A percentile compares a stretch with the other conserved stretches of the same genome.
These are phyloP conservation scores for Sclerotinia trifoliorum DNA, from an alignment of 2,329 filamentous ascomycete genomes.

Conservation along the genomic window DNA sequence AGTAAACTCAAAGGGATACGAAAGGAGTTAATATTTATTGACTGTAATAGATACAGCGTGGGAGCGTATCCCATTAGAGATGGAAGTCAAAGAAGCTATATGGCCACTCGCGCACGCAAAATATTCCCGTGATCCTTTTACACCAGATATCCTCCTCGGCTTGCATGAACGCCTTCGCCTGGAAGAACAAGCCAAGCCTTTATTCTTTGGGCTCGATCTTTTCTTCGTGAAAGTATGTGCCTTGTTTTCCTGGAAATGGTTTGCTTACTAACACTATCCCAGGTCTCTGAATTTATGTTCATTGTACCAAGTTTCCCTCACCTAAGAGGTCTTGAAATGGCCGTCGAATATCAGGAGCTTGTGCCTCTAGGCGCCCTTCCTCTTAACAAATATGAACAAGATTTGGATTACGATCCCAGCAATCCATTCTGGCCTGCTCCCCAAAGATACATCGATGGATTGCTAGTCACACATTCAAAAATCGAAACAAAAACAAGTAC, in stretches of 20 bases:
- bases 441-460: slow-evolving; percentile 59
- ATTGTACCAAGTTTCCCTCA: slow-evolving; percentile 58
- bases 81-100: slow-evolving; percentile 56
- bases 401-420: slow-evolving; percentile 54
- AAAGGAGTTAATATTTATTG: slow-evolving; percentile 19
- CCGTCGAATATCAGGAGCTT: slow-evolving; percentile 57
- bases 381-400: slow-evolving; percentile 55
- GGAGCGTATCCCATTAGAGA: slow-evolving; percentile 54
- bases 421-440: slow-evolving; percentile 55
- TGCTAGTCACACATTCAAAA: slow-evolving; percentile 44
- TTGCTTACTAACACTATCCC: slow-evolving; percentile 22
- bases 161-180: not conserved
- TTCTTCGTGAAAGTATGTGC: slow-evolving; percentile 62
- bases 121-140: slow-evolving; percentile 44
- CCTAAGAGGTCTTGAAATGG: slow-evolving; percentile 54
- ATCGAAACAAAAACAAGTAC: slow-evolving; percentile 48
- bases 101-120: slow-evolving; percentile 58
- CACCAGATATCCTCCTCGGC: not conserved
- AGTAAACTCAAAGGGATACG: slow-evolving; percentile 34
- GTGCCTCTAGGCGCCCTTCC: slow-evolving; percentile 24
- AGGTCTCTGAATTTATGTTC: slow-evolving; percentile 63
- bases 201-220: slow-evolving; percentile 52
- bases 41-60: slow-evolving; percentile 53
- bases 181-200: slow-evolving; percentile 10
- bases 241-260: not conserved